These are phyloP conservation scores for Asterophora lycoperdoides DNA, from an alignment of 768 basidiomycete genomes.

Conservation along the genomic window DNA sequence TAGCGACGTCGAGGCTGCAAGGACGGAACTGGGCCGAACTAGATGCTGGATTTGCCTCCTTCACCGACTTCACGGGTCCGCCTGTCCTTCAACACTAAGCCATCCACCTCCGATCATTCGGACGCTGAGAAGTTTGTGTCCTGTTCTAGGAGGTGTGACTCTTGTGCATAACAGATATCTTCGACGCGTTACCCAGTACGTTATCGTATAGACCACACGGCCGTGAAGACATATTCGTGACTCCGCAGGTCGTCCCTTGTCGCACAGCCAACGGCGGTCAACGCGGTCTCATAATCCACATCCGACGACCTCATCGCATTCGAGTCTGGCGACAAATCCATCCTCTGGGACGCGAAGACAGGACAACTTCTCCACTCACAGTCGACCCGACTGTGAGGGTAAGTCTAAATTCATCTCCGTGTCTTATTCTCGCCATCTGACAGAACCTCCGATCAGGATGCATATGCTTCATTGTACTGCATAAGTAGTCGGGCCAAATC, in stretches of 20 bases:
- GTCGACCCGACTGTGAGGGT: no score
- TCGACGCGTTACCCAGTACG: not conserved
- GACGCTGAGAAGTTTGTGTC: slow-evolving; percentile 63
- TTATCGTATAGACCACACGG: slow-evolving; percentile 52
- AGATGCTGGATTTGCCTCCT: slow-evolving; percentile 51
- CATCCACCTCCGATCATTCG: slow-evolving; percentile 49
- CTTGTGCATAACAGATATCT: not conserved
- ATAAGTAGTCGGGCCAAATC: no score
- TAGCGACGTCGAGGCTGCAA: slow-evolving; percentile 34
- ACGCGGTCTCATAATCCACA: slow-evolving; percentile 72
- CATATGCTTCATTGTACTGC: no score
- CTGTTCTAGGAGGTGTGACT: slow-evolving; percentile 70
- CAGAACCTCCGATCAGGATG: slow-evolving; percentile 35
- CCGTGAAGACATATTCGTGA: slow-evolving; percentile 65
- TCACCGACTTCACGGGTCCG: slow-evolving; percentile 26
- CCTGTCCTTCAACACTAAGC: slow-evolving; percentile 21
- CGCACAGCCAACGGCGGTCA: slow-evolving; percentile 77
- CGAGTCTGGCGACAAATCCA: slow-evolving; percentile 77
- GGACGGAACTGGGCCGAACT: slow-evolving; percentile 38
- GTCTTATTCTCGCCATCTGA: not conserved
- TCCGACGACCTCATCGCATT: slow-evolving; percentile 61
- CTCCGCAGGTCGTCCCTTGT: slow-evolving; percentile 54
- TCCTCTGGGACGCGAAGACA: slow-evolving; percentile 73
- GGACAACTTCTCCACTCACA: slow-evolving; percentile 62
- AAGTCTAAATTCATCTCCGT: slow-evolving; percentile 22